Evolutionary conservation across 2,329 filamentous ascomycete genomes (phyloP), one percentile per base, ranked within the genome.

Genomic region (Polytolypa hystricis): DNA sequence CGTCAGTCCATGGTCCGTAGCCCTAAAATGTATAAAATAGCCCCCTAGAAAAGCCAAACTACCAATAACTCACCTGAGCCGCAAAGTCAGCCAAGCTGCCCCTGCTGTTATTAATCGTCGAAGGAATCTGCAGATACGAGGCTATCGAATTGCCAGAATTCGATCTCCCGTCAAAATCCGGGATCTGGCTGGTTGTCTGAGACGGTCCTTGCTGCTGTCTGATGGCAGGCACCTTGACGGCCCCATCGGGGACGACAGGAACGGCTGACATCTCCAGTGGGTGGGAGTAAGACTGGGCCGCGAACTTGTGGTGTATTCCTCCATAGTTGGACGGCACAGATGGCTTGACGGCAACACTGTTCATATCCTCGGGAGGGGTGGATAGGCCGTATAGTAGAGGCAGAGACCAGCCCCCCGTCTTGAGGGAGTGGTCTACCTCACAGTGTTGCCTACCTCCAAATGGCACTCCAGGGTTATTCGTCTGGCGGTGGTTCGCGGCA

Each of bases 21-120:
- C 8, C 29, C 4, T 18, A 30, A 14, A 5, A 19, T 8, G 5
- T 20, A 4, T 3, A 17, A 23, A 21, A 15, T 8, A 33, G 17
- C 14, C 14, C 28, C 9, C 27, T 10, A 25, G 19, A 25, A 30
- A 39, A 19, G 26, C 21, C 44, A 37, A 45, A 33, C 30, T 11
- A 31, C 18, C 10, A 35, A 10, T 12, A 29, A 17, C 67, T 48
- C 61, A 87, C 83, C 70, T 86, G 76, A 39, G 85, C 84, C 35
- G 84, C 82, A 57, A 93, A 86, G 52, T 91, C 83, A 7, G 84
- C 73, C 47, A 94, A 58, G 52, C 74, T 87, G 5, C 84, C 83
- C 30, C 82, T 81, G 47, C 71, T 77, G 21, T 77, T 69, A 50
- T 79, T 85, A 53, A 93, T 85, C 25, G 83, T 79, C 30, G 69